Evolutionary conservation across 331 rosid species (phyloP).

Genomic region (Acacia pycnantha): DNA sequence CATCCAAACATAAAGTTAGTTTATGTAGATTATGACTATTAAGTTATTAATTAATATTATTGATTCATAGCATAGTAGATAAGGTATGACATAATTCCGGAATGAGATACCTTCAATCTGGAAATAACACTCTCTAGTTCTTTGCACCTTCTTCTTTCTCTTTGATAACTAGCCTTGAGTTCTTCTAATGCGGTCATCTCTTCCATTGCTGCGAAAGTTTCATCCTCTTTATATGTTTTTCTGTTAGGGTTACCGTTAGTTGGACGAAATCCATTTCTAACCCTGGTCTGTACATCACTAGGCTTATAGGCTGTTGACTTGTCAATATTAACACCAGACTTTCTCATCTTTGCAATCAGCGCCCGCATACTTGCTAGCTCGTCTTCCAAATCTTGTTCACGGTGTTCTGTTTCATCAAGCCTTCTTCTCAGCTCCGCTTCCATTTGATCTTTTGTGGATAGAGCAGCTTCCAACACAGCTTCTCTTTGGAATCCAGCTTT

Average conservation of each 20-base stretch:
- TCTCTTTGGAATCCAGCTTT: constrained; percentile 60
- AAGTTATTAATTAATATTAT: constrained; percentile 5
- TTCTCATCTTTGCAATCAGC: constrained; percentile 54
- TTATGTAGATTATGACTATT: constrained; percentile 4
- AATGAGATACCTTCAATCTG: constrained; percentile 60
- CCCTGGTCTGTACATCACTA: constrained; percentile 36
- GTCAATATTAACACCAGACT: constrained; percentile 41
- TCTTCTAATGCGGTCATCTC: constrained; percentile 49
- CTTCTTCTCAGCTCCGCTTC: constrained; percentile 57
- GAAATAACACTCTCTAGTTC: constrained; percentile 65
- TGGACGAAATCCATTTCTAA: constrained; percentile 33
- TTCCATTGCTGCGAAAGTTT: constrained; percentile 30
- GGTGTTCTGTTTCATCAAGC: constrained; percentile 64
- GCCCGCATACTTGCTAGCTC: constrained; percentile 74
- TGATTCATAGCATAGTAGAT: not conserved
- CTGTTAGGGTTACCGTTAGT: constrained; percentile 37
- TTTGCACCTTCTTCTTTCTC: constrained; percentile 70
- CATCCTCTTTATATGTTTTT: constrained; percentile 45
- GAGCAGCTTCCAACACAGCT: constrained; percentile 59
- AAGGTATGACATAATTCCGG: constrained; percentile 7
- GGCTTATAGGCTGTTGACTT: constrained; percentile 39
- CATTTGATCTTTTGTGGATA: constrained; percentile 55
- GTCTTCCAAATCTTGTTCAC: constrained; percentile 63
- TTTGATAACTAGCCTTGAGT: constrained; percentile 55
- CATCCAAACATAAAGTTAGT: not conserved